Base-by-base conservation (phyloP, 2,329 filamentous ascomycete genomes). In the Amesomyces nigricolor region DNA sequence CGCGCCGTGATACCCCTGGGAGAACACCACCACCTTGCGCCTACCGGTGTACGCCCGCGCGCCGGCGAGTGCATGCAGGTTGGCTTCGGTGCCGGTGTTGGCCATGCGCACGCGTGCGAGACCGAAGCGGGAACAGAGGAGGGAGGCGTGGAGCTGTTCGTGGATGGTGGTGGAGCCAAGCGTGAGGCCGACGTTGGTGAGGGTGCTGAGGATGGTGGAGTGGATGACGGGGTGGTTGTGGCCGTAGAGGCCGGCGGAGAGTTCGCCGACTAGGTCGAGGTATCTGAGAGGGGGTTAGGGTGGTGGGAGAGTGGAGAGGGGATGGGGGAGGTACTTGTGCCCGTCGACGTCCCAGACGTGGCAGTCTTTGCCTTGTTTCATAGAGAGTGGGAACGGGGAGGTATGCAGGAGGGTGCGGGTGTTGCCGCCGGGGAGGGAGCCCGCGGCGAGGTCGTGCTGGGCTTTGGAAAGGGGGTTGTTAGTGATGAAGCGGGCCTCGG, bases 1-100 rank as follows among this genome's bases (percentile, higher is more conserved):
- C 56, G 58, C 79, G 2, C 81, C 80, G 61, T 83, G 79, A 57
- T 82, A 82, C 0, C 71, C 78, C 0, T 73, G 72, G 0, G 65
- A 65, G 53, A 82, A 82, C 3, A 79, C 78, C 0, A 80, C 64
- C 1, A 81, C 71, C 64, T 76, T 78, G 16, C 68, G 69, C 35
- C 73, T 74, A 0, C 67, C 64, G 3, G 71, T 73, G 48, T 71
- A 80, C 16, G 69, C 70, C 9, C 77, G 73, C 0, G 81, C 82
- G 1, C 73, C 75, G 3, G 76, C 77, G 1, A 87, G 64, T 2
- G 82, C 82, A 63, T 83, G 78, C 5, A 81, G 71, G 49, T 82
- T 86, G 4, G 82, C 82, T 66, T 87, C 84, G 0, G 84, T 87
- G 2, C 84, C 84, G 0, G 81, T 84, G 66, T 86, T 87, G 42